These are phyloP conservation scores for Candida insectorum DNA, from an alignment of 805 yeast species.

Conservation along the genomic window DNA sequence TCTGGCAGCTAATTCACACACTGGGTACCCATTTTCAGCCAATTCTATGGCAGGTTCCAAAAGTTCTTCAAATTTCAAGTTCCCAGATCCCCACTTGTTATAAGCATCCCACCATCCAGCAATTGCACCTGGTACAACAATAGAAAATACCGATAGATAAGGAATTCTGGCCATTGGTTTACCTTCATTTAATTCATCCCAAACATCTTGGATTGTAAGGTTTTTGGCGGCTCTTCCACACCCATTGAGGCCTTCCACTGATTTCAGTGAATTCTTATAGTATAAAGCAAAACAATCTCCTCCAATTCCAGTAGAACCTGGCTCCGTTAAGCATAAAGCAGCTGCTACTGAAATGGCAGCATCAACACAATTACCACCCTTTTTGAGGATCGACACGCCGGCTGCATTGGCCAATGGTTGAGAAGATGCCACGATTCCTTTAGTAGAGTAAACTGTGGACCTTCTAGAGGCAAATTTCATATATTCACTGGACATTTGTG, in stretches of 20 bases:
- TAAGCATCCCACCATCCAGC: constrained; percentile 77
- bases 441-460: constrained; percentile 69
- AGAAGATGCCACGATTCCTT: constrained; percentile 71
- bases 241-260: constrained; percentile 69
- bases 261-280: constrained; percentile 46
- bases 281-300: constrained; percentile 67
- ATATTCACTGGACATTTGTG: constrained; percentile 18
- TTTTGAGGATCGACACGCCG: constrained; percentile 58
- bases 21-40: constrained; percentile 66
- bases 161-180: constrained; percentile 50
- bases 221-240: constrained; percentile 65
- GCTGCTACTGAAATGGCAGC: constrained; percentile 62
- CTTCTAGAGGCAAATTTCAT: constrained; percentile 53
- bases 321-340: constrained; percentile 53
- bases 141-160: constrained; percentile 50
- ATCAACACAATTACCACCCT: constrained; percentile 73
- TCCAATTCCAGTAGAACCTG: constrained; percentile 61
- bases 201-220: constrained; percentile 46
- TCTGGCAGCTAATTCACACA: constrained; percentile 54
- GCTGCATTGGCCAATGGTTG: constrained; percentile 79
- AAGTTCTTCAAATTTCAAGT: constrained; percentile 54
- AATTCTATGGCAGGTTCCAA: constrained; percentile 64
- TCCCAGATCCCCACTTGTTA: constrained; percentile 71
- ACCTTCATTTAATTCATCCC: constrained; percentile 34
- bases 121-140: constrained; percentile 76